Evolutionary conservation across 148 eudicot genomes (phyloP), one percentile per base, ranked within the genome.

Genomic region (Camellia lanceoleosa): DNA sequence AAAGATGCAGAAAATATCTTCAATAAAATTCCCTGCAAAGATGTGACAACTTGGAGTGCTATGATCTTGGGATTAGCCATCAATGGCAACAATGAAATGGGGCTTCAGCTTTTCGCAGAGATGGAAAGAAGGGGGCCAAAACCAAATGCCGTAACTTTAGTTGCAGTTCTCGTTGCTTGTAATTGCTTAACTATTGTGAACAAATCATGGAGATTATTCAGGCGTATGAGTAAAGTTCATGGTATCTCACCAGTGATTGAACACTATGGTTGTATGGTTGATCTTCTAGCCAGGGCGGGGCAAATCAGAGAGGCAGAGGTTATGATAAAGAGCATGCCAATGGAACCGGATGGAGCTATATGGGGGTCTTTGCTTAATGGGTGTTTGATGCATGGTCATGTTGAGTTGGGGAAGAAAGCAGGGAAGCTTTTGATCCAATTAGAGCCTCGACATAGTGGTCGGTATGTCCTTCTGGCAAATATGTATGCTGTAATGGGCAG

Each of bases 291-390:
- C 23, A 71, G 80, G 51, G 74, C 76, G 0, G 85, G 85, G 18
- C 82, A 49, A 68, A 56, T 83, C 6, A 83, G 75, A 70, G 65
- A 59, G 23, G 85, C 85, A 23, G 80, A 83, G 85, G 74, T 83
- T 47, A 46, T 83, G 54, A 75, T 83, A 60, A 79, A 79, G 18
- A 69, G 75, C 38, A 83, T 83, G 85, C 78, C 81, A 61, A 83
- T 74, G 63, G 72, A 75, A 59, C 80, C 85, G 51, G 85, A 83
- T 79, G 85, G 82, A 75, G 85, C 82, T 46, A 83, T 83, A 47
- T 83, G 85, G 82, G 85, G 82, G 7, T 83, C 80, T 79, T 79
- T 83, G 71, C 80, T 83, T 51, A 70, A 83, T 54, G 85, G 82
- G 43, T 83, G 85, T 83, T 59, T 79, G 60, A 68, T 80, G 38